These are phyloP conservation scores for Dalbergia cochinchinensis DNA, from an alignment of 306 rosid genomes.

Conservation along the genomic window DNA sequence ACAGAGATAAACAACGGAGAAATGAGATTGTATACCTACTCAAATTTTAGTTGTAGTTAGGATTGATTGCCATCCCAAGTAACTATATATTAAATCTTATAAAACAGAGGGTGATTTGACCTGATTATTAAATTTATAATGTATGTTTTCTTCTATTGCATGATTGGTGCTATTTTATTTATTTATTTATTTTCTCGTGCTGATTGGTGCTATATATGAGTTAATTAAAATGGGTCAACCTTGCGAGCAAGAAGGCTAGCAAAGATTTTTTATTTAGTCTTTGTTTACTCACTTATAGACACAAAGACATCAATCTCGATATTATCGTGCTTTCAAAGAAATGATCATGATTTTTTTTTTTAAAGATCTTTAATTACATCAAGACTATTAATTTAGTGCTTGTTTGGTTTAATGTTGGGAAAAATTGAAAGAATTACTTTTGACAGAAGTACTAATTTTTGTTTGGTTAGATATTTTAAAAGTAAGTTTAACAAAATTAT, in stretches of 20 bases:
- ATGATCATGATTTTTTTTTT: background rate
- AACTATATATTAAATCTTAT: background rate
- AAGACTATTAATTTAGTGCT: background rate
- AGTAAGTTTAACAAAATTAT: too few relatives aligned
- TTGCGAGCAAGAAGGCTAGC: constrained; percentile 6
- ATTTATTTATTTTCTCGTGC: too few relatives aligned
- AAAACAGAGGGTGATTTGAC: background rate
- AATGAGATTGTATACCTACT: background rate
- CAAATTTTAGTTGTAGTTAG: background rate
- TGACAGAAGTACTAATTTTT: too few relatives aligned
- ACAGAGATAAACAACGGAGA: background rate
- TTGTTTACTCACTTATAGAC: constrained; percentile 35
- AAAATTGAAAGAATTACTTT: too few relatives aligned
- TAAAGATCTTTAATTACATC: constrained; percentile 5
- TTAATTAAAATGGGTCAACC: background rate
- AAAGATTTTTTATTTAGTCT: constrained; percentile 17
- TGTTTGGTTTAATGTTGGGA: too few relatives aligned
- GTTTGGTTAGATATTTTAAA: too few relatives aligned
- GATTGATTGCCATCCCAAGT: background rate
- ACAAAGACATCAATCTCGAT: constrained; percentile 31
- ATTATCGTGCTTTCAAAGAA: constrained; percentile 3
- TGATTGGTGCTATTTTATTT: background rate
- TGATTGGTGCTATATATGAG: constrained; percentile 15
- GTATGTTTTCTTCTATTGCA: background rate
- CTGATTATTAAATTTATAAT: background rate